Evolutionary conservation across 306 rosid genomes (phyloP), one percentile per base, ranked within the genome.

Genomic region (Macrotyloma uniflorum): DNA sequence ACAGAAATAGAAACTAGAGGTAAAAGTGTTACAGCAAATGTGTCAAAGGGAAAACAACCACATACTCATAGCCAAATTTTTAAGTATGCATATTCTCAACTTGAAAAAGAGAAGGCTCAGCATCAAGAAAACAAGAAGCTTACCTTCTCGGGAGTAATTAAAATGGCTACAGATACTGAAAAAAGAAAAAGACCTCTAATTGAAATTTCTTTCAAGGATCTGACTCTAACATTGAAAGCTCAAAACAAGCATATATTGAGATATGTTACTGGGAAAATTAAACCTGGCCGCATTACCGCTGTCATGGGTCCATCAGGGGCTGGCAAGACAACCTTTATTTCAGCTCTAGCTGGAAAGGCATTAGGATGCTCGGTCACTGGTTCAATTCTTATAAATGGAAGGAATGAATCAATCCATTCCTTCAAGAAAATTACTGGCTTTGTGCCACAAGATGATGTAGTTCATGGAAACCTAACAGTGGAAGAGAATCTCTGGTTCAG

Each of bases 261-360:
- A 83, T 86, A 89, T 87, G 97, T 91, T 64, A 93, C 94, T 1
- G 99, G 99, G 57, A 85, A 85, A 74, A 90, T 95, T 30, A 95
- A 90, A 85, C 98, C 99, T 46, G 98, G 98, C 61, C 94, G 94
- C 38, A 93, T 95, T 50, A 88, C 98, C 43, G 89, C 99, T 54
- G 97, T 95, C 72, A 93, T 95, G 98, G 99, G 99, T 59, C 99
- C 99, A 46, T 95, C 99, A 51, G 98, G 99, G 38, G 99, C 99
- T 33, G 99, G 99, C 62, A 95, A 95, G 91, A 95, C 99, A 62
- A 90, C 94, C 23, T 88, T 95, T 81, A 96, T 93, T 75, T 93
- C 98, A 66, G 98, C 98, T 74, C 74, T 95, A 58, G 98, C 98
- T 0, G 99, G 99, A 83, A 95, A 90, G 77, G 88, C 97, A 24